These are phyloP conservation scores for Coemansia sp. DNA, from an alignment of 192 early-diverging fungal genomes.

Conservation along the genomic window DNA sequence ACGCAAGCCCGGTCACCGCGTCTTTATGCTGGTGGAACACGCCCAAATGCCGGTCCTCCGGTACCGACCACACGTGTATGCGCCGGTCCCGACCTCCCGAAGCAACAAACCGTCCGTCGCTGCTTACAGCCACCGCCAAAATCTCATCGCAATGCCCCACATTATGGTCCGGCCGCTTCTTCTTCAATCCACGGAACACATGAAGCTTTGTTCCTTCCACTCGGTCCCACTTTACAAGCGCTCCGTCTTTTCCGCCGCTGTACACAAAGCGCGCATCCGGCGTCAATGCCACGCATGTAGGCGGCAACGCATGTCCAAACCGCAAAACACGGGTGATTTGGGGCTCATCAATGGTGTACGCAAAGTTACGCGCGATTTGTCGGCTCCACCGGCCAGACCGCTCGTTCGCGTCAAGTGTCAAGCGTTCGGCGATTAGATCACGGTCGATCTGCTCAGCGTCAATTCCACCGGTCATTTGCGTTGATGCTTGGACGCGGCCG, in stretches of 20 bases:
- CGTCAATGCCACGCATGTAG: conserved; percentile 78
- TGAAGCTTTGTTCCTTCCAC: conserved; percentile 67
- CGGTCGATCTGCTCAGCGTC: conserved; percentile 92
- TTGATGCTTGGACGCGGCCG: conserved; percentile 63
- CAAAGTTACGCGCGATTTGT: conserved; percentile 34
- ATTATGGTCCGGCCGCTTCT: conserved; percentile 48
- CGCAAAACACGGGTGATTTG: conserved; percentile 23
- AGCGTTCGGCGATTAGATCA: conserved; percentile 86
- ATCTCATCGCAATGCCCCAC: conserved; percentile 77
- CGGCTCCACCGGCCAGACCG: conserved; percentile 35
- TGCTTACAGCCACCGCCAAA: conserved; percentile 68
- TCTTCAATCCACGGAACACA: conserved; percentile 68
- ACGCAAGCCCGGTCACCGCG: conserved; percentile 78
- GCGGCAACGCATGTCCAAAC: conserved; percentile 68
- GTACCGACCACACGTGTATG: conserved; percentile 89
- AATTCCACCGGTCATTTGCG: conserved; percentile 67
- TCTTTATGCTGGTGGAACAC: conserved; percentile 92
- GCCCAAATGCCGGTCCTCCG: conserved; percentile 68
- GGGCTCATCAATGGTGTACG: conserved; percentile 23
- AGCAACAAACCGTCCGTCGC: conserved; percentile 69
- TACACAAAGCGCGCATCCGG: conserved; percentile 70
- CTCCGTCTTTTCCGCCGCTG: conserved; percentile 89
- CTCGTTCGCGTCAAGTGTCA: conserved; percentile 72
- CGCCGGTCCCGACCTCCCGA: conserved; percentile 88
- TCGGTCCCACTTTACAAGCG: conserved; percentile 84